Conservation (phyloP, 2,329 filamentous ascomycete genomes). For the Exophiala calicioides region DNA sequence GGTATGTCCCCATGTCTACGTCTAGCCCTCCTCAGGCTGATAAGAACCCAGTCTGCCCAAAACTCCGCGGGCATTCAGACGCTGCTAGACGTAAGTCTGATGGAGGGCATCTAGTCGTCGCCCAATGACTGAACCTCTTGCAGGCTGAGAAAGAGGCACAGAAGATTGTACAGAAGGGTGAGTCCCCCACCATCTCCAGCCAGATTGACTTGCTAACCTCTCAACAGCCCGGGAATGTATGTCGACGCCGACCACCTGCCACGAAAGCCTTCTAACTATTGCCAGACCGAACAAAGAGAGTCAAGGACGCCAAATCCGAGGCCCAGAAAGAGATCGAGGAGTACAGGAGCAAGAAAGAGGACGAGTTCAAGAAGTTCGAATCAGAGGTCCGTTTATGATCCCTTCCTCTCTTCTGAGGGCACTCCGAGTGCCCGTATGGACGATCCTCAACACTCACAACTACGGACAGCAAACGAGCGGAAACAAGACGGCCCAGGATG, state of each 20-base stretch:
- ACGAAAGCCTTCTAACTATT: conserved; percentile 15
- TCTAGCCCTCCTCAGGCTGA: conserved; percentile 30
- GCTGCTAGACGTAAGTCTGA: conserved; percentile 81
- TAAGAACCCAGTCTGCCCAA: conserved; percentile 75
- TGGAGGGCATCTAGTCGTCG: background rate
- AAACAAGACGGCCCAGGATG: conserved; percentile 78
- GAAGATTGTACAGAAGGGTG: conserved; percentile 98
- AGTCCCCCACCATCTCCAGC: conserved; percentile 25
- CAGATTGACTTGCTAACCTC: conserved; percentile 34
- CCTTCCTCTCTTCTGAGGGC: no score
- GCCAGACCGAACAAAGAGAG: conserved; percentile 87
- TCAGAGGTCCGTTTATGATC: conserved; percentile 58
- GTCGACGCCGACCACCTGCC: conserved; percentile 16
- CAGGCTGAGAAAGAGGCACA: conserved; percentile 97
- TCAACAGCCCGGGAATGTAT: conserved; percentile 81
- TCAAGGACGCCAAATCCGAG: conserved; percentile 94
- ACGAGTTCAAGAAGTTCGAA: conserved; percentile 94
- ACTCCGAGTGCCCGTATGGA: no score
- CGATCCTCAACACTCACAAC: conserved; percentile 3
- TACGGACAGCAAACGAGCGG: conserved; percentile 77
- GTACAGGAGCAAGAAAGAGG: conserved; percentile 85
- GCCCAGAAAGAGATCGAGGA: conserved; percentile 97
- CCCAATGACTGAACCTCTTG: conserved; percentile 6
- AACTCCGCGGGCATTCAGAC: conserved; percentile 99
- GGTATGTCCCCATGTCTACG: conserved; percentile 22